Percentiles rank a stretch among this genome's conserved stretches.
These are phyloP conservation scores for Sphaerobolus stellatus DNA, from an alignment of 1,284 basidiomycete genomes.

Conservation along the genomic window DNA sequence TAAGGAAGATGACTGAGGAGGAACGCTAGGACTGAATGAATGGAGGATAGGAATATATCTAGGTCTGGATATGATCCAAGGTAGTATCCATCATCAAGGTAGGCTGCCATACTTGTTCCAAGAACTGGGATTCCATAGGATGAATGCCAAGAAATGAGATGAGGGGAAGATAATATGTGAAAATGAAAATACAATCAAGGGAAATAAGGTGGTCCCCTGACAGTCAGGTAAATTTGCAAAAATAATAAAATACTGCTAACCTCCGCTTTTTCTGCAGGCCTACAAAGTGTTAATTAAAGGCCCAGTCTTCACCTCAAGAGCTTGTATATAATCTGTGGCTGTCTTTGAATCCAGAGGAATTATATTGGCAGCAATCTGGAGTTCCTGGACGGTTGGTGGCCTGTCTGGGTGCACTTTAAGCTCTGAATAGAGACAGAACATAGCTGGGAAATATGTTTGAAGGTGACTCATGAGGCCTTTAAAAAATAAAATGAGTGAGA, in stretches of 20 bases:
- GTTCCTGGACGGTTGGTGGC: background rate
- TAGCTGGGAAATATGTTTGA: constrained; percentile 18
- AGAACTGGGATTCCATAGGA: too few relatives aligned
- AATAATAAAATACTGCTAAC: background rate
- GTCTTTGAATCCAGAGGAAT: background rate
- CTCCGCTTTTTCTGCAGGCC: background rate
- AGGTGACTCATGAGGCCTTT: constrained; percentile 18
- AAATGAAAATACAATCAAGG: too few relatives aligned
- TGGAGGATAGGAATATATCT: too few relatives aligned
- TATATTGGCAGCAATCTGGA: background rate
- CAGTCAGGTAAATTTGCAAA: too few relatives aligned
- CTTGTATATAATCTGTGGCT: constrained; percentile 2
- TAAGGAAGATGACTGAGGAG: too few relatives aligned
- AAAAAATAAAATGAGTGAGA: background rate
- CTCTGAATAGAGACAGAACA: constrained; percentile 20
- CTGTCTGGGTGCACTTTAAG: constrained; percentile 12
- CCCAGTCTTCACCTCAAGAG: background rate
- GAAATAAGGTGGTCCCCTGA: too few relatives aligned
- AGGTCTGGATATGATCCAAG: too few relatives aligned
- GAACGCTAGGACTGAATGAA: too few relatives aligned
- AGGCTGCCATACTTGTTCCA: too few relatives aligned
- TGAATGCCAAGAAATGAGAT: too few relatives aligned
- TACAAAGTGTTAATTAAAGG: background rate
- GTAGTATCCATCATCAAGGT: too few relatives aligned
- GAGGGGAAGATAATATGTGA: too few relatives aligned